phyloP scores from a whole-genome alignment of 1,139 yeast species.

The Scheffersomyces quercinus region DNA sequence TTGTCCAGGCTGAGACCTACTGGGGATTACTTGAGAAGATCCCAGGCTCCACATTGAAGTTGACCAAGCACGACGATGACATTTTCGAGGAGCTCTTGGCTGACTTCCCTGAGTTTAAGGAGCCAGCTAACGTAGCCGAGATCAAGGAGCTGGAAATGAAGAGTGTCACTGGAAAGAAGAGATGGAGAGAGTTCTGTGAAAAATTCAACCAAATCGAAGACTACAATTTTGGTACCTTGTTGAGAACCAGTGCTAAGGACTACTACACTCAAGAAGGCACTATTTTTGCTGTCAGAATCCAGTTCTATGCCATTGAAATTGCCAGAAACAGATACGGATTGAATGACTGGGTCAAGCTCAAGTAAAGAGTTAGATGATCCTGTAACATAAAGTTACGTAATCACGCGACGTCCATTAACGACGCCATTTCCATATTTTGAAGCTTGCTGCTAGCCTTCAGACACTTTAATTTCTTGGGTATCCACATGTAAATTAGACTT shows the following conservation, averaged over 20 bases:
- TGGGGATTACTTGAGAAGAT: conserved; percentile 76
- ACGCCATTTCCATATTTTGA: no score
- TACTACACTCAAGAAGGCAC: conserved; percentile 87
- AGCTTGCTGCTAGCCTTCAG: no score
- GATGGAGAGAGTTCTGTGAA: conserved; percentile 90
- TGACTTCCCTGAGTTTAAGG: conserved; percentile 83
- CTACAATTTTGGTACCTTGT: conserved; percentile 91
- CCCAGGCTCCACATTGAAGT: conserved; percentile 74
- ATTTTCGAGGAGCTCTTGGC: conserved; percentile 67
- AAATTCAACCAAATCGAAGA: conserved; percentile 83
- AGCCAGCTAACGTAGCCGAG: conserved; percentile 53
- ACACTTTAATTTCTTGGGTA: no score
- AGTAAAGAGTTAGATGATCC: not conserved
- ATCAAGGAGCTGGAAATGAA: conserved; percentile 83
- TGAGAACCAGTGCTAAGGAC: conserved; percentile 66
- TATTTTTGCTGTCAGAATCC: conserved; percentile 87
- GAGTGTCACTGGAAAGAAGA: conserved; percentile 72
- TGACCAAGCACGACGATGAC: conserved; percentile 82
- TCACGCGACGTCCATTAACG: no score
- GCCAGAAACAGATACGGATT: conserved; percentile 88
- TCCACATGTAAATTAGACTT: no score
- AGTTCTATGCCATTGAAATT: conserved; percentile 92
- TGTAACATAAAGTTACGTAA: no score
- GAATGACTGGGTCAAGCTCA: conserved; percentile 76
- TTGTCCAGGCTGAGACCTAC: conserved; percentile 91